Conservation (phyloP, 805 yeast species). For the Candida verbasci region DNA sequence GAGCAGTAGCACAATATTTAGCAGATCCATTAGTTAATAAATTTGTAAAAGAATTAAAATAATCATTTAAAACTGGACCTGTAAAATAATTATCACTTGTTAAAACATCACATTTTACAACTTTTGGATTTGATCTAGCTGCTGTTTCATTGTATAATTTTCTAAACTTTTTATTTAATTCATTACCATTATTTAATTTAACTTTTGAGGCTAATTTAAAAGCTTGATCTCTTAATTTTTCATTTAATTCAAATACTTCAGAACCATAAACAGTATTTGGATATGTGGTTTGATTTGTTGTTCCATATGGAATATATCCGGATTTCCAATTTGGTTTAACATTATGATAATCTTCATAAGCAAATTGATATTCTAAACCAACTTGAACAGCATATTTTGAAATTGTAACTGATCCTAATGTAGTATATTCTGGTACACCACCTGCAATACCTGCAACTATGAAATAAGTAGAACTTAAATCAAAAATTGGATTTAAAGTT, state of each 20-base stretch:
- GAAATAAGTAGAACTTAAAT: slow-evolving; percentile 57
- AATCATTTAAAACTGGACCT: slow-evolving; percentile 48
- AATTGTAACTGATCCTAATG: slow-evolving; percentile 58
- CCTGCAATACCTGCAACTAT: slow-evolving; percentile 66
- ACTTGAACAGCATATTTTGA: slow-evolving; percentile 60
- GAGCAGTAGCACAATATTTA: slow-evolving; percentile 57
- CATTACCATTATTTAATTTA: slow-evolving; percentile 42
- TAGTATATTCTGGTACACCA: slow-evolving; percentile 51
- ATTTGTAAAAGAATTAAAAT: slow-evolving; percentile 44
- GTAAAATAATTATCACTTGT: slow-evolving; percentile 60
- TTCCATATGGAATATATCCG: slow-evolving; percentile 56
- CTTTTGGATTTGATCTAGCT: slow-evolving; percentile 45
- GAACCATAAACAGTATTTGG: slow-evolving; percentile 58
- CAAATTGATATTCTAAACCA: slow-evolving; percentile 55
- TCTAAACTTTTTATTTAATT: slow-evolving; percentile 42
- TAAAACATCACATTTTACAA: slow-evolving; percentile 52
- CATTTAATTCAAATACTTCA: slow-evolving; percentile 62
- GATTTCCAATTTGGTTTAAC: slow-evolving; percentile 49
- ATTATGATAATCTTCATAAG: slow-evolving; percentile 38
- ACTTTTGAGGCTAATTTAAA: slow-evolving; percentile 46
- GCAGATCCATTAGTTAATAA: slow-evolving; percentile 58
- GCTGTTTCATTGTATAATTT: slow-evolving; percentile 45
- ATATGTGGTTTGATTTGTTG: slow-evolving; percentile 44
- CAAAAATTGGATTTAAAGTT: slow-evolving; percentile 49
- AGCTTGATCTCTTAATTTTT: slow-evolving; percentile 54